Evolutionary conservation across 306 rosid genomes (phyloP).

Genomic region (Trichosanthes cucumerina): DNA sequence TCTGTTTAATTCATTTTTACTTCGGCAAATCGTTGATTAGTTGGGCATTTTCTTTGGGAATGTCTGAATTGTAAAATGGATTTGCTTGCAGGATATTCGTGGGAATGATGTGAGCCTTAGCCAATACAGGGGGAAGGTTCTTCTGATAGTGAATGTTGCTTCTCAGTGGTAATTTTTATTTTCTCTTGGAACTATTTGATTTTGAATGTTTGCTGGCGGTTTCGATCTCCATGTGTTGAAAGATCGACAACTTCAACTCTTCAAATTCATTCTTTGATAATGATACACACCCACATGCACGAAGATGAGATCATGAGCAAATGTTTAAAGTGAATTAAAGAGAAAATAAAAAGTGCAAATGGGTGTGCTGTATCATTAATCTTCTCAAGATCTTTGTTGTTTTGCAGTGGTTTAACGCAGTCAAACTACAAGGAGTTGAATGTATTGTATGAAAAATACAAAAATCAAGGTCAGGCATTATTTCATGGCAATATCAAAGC

Average conservation of each 20-base stretch:
- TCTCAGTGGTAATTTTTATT: conserved; percentile 54
- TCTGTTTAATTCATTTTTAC: background rate
- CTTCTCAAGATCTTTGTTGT: conserved; percentile 1
- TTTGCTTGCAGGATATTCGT: conserved; percentile 51
- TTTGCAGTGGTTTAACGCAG: conserved; percentile 78
- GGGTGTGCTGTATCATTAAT: background rate
- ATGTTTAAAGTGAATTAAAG: background rate
- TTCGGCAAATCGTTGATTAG: background rate
- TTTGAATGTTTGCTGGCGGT: background rate
- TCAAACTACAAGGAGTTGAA: conserved; percentile 78
- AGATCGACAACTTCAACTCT: background rate
- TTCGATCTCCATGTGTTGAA: background rate
- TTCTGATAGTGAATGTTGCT: conserved; percentile 82
- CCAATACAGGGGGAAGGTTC: conserved; percentile 63
- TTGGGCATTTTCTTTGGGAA: background rate
- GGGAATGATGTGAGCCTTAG: conserved; percentile 65
- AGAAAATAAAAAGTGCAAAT: background rate
- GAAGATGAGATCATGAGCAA: background rate
- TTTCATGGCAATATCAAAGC: background rate
- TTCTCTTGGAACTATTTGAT: background rate
- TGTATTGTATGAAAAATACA: conserved; percentile 60
- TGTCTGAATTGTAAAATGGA: conserved; percentile 8
- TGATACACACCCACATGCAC: background rate
- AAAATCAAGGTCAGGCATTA: conserved; percentile 42
- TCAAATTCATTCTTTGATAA: background rate